phyloP scores from a whole-genome alignment of 805 yeast species.

The Sungouiozyma intestinalis region DNA sequence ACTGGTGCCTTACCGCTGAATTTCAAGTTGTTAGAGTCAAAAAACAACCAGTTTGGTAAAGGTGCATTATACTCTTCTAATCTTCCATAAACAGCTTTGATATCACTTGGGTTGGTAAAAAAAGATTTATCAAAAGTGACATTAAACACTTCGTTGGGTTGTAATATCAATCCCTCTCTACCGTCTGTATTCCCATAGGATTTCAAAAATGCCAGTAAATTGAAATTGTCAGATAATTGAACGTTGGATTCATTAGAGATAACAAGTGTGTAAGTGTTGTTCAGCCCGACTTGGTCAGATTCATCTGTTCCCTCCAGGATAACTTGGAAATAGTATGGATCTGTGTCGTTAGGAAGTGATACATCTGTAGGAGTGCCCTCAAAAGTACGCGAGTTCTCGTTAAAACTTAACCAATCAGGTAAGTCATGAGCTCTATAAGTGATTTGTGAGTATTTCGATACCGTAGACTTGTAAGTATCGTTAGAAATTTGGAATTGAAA shows the following conservation, averaged over 20 bases:
- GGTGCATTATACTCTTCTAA: conserved; percentile 69
- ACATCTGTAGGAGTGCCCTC: conserved; percentile 50
- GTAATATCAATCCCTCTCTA: conserved; percentile 56
- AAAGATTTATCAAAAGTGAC: conserved; percentile 53
- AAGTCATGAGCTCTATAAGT: conserved; percentile 45
- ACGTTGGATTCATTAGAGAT: conserved; percentile 46
- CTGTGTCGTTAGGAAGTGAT: conserved; percentile 3
- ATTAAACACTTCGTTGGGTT: conserved; percentile 57
- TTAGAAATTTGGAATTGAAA: conserved; percentile 60
- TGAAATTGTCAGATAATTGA: conserved; percentile 32
- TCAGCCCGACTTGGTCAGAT: conserved; percentile 35
- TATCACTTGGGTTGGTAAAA: conserved; percentile 42
- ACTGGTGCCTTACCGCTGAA: conserved; percentile 86
- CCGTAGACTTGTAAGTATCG: conserved; percentile 50
- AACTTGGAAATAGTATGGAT: conserved; percentile 37
- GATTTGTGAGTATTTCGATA: conserved; percentile 34
- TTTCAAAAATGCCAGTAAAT: conserved; percentile 40
- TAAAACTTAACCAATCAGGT: conserved; percentile 78
- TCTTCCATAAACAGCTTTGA: conserved; percentile 58
- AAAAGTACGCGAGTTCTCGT: conserved; percentile 46
- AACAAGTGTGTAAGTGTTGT: conserved; percentile 45
- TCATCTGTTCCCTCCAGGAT: conserved; percentile 55
- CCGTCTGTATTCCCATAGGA: conserved; percentile 71
- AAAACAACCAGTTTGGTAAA: conserved; percentile 80
- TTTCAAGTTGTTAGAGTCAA: conserved; percentile 49